Conservation (phyloP, 495 filamentous ascomycete species). For the Penicillium roqueforti region DNA sequence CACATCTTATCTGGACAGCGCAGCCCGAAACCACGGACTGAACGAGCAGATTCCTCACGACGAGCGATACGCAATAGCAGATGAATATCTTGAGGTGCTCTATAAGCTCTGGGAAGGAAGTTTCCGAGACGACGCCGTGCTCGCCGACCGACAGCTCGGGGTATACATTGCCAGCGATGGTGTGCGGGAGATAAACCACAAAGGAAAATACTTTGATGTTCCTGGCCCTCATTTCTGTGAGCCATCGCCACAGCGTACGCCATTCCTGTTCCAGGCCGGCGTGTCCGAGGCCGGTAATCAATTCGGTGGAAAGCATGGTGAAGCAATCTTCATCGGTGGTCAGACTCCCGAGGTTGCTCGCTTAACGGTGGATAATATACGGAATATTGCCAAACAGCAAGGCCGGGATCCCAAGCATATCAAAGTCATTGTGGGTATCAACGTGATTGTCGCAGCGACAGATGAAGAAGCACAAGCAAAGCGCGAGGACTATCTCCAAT, state of each 20-base stretch:
- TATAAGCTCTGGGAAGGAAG: conserved; percentile 61
- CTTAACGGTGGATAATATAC: conserved; percentile 49
- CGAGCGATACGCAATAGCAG: conserved; percentile 54
- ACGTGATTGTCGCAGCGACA: conserved; percentile 47
- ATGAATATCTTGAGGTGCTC: conserved; percentile 57
- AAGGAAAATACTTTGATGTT: conserved; percentile 53
- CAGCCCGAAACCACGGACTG: conserved; percentile 50
- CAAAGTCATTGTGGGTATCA: conserved; percentile 48
- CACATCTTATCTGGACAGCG: conserved; percentile 55
- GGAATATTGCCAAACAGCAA: conserved; percentile 36
- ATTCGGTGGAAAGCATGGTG: conserved; percentile 55
- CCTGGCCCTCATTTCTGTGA: conserved; percentile 54
- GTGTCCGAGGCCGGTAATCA: conserved; percentile 49
- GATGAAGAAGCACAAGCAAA: conserved; percentile 52
- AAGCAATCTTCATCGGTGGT: conserved; percentile 52
- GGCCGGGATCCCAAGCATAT: conserved; percentile 48
- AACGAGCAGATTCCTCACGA: conserved; percentile 51
- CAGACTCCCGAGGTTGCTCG: conserved; percentile 44
- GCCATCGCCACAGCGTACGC: conserved; percentile 55
- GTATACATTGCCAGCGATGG: conserved; percentile 48
- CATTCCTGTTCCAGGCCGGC: conserved; percentile 54
- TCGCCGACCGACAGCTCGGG: conserved; percentile 42
- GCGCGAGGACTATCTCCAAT: conserved; percentile 44
- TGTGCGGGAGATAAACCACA: conserved; percentile 53
- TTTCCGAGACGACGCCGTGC: conserved; percentile 55